Conservation (phyloP, 129 eudicot genomes). For the Escallonia rubra region DNA sequence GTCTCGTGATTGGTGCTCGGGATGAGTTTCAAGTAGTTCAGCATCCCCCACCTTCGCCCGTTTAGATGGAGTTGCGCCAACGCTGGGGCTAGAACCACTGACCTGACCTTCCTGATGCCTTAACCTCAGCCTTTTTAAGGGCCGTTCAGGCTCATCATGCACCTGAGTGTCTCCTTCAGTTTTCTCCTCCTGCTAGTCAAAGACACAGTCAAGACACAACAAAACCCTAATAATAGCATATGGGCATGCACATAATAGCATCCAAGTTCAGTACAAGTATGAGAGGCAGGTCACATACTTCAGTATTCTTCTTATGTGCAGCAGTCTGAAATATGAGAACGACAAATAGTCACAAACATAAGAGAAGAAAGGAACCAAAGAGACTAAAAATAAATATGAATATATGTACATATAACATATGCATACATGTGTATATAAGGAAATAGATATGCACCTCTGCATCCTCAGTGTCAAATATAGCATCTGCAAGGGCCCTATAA, state of each 20-base stretch:
- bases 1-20: conserved; percentile 8
- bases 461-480: conserved; percentile 74
- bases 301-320: conserved; percentile 46
- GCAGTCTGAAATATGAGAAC: conserved; percentile 44
- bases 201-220: neutral
- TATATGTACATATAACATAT: neutral
- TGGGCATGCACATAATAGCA: neutral
- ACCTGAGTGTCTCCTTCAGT: conserved; percentile 53
- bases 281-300: conserved; percentile 27
- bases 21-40: conserved; percentile 32
- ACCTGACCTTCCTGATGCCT: conserved; percentile 44
- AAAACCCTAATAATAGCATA: neutral
- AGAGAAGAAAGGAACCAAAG: neutral
- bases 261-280: conserved; percentile 5
- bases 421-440: neutral
- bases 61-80: conserved; percentile 27
- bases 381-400: neutral
- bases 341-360: neutral
- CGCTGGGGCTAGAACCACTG: conserved; percentile 20
- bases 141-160: conserved; percentile 59
- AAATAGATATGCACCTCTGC: conserved; percentile 24
- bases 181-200: conserved; percentile 26
- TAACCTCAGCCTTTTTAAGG: conserved; percentile 63
- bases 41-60: conserved; percentile 53
- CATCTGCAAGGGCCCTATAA: conserved; percentile 89